Conservation (phyloP, 2,329 filamentous ascomycete species). For the Trichoderma lentiforme region DNA sequence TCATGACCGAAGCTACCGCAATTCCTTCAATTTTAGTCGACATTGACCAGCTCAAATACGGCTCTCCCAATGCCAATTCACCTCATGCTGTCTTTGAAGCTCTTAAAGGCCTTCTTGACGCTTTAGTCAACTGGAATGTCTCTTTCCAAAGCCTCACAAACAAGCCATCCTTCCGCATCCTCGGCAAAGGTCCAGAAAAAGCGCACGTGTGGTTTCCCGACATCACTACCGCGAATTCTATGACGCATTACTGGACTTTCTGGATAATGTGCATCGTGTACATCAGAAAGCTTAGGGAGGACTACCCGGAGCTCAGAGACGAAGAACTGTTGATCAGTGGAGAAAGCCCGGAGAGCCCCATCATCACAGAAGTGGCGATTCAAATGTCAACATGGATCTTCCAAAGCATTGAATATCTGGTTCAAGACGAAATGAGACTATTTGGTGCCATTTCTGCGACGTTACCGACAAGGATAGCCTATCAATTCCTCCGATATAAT, state of each 20-base stretch:
- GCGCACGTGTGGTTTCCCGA: slow-evolving; percentile 31
- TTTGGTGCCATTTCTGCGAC: slow-evolving; percentile 36
- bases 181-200: neutral
- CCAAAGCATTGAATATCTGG: slow-evolving; percentile 36
- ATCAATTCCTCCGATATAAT: slow-evolving; percentile 13
- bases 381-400: slow-evolving; percentile 29
- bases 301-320: neutral
- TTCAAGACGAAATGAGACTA: slow-evolving; percentile 38
- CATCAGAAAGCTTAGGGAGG: slow-evolving; percentile 20
- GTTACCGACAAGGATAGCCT: slow-evolving; percentile 29
- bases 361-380: slow-evolving; percentile 13
- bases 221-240: slow-evolving; percentile 36
- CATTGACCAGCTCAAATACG: slow-evolving; percentile 18
- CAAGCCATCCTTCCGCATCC: slow-evolving; percentile 11
- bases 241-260: slow-evolving; percentile 39
- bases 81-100: neutral
- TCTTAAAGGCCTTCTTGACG: neutral
- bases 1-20: slow-evolving; percentile 29
- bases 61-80: neutral
- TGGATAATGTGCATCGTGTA: slow-evolving; percentile 35
- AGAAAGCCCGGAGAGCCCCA: slow-evolving; percentile 8
- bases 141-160: neutral
- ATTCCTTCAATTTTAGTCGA: slow-evolving; percentile 31
- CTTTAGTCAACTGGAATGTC: neutral
- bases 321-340: neutral